Percentiles rank a stretch among this genome's conserved stretches.
These are phyloP conservation scores for Ophiosphaerella korrae DNA, from an alignment of 2,329 filamentous ascomycete genomes.

Conservation along the genomic window DNA sequence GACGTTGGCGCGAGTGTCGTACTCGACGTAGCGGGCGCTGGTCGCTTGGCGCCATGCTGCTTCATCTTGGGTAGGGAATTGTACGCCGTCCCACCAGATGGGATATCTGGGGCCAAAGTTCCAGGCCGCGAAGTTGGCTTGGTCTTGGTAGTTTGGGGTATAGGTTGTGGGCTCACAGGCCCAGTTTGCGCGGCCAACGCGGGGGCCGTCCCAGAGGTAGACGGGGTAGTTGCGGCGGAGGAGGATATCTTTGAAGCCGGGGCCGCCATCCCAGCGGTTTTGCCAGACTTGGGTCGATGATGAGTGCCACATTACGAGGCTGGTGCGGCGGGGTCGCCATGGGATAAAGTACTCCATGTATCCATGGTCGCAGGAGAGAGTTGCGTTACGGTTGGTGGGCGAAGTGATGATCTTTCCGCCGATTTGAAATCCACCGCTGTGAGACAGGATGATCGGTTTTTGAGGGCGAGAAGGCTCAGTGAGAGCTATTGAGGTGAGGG, in stretches of 20 bases:
- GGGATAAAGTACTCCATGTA: constrained; percentile 38
- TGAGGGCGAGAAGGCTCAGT: constrained; percentile 3
- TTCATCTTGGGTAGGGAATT: constrained; percentile 23
- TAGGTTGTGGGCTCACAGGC: constrained; percentile 23
- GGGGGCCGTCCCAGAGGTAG: constrained; percentile 34
- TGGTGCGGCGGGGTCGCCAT: constrained; percentile 24
- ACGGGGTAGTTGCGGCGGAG: constrained; percentile 32
- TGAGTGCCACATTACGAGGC: constrained; percentile 33
- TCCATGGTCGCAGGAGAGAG: constrained; percentile 35
- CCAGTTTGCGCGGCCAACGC: constrained; percentile 33
- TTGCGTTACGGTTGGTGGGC: constrained; percentile 15
- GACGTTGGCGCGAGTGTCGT: constrained; percentile 26
- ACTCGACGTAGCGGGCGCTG: constrained; percentile 30
- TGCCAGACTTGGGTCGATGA: constrained; percentile 34
- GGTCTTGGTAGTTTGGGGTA: constrained; percentile 20
- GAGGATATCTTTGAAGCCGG: constrained; percentile 35
- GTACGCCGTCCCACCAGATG: constrained; percentile 28
- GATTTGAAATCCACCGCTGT: constrained; percentile 32
- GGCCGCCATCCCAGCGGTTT: constrained; percentile 32
- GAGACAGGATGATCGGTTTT: constrained; percentile 21
- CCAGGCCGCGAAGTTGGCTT: constrained; percentile 29
- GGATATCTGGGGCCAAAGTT: constrained; percentile 26
- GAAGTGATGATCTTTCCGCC: constrained; percentile 22
- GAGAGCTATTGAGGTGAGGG: neutral
- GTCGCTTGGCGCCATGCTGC: constrained; percentile 30